phyloP scores from a whole-genome alignment of 2,329 filamentous ascomycete genomes.

The Colletotrichum cereale region DNA sequence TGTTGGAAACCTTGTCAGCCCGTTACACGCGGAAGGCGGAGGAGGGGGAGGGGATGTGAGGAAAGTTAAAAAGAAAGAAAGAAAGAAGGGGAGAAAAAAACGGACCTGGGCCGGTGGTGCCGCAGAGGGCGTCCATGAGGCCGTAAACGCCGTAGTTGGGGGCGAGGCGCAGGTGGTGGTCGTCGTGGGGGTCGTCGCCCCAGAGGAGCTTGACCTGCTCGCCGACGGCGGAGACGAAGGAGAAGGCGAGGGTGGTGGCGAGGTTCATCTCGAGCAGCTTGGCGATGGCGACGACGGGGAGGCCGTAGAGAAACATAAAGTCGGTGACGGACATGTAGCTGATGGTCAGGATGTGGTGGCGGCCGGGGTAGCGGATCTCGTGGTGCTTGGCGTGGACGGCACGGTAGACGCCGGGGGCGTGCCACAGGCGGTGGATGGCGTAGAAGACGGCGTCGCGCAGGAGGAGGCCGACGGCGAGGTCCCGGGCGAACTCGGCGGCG shows the following conservation, averaged over 20 bases:
- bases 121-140: conserved; percentile 6
- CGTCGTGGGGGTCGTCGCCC: conserved; percentile 23
- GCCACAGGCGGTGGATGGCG: neutral
- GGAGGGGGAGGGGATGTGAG: too few species aligned
- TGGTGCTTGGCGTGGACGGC: conserved; percentile 21
- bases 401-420: conserved; percentile 1
- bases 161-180: conserved; percentile 10
- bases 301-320: conserved; percentile 8
- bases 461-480: conserved; percentile 5
- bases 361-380: conserved; percentile 11
- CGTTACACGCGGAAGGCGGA: neutral
- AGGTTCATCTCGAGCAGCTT: conserved; percentile 17
- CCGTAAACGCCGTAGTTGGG: conserved; percentile 19
- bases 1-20: neutral
- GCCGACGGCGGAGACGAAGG: conserved; percentile 5
- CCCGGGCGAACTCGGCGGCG: neutral
- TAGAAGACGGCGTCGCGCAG: conserved; percentile 14
- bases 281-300: conserved; percentile 7
- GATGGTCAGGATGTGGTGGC: conserved; percentile 13
- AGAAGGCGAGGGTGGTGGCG: conserved; percentile 2
- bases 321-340: conserved; percentile 19
- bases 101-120: conserved; percentile 2
- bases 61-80: too few species aligned
- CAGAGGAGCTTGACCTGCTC: conserved; percentile 19
- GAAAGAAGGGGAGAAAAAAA: neutral